Conservation (phyloP, 2,329 filamentous ascomycete species). For the Pyrenophora tritici-repentis region DNA sequence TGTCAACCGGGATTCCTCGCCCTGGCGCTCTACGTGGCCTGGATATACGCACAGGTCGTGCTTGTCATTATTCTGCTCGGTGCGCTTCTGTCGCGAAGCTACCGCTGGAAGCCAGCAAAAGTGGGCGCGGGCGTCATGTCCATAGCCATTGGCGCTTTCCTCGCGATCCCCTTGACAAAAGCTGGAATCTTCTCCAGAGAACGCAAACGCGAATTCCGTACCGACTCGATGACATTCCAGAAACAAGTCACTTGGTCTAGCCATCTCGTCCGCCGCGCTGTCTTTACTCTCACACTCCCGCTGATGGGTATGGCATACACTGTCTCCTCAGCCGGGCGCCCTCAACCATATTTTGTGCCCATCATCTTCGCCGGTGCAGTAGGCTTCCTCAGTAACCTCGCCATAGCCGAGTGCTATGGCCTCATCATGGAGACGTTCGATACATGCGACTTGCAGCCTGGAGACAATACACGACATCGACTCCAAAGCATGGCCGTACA, state of each 20-base stretch:
- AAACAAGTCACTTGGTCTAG: slow-evolving; percentile 71
- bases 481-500: slow-evolving; percentile 52
- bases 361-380: slow-evolving; percentile 68
- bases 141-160: slow-evolving; percentile 69
- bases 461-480: slow-evolving; percentile 62
- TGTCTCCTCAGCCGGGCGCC: slow-evolving; percentile 66
- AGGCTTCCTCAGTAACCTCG: slow-evolving; percentile 73
- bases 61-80: slow-evolving; percentile 73
- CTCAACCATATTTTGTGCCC: slow-evolving; percentile 63
- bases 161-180: slow-evolving; percentile 75
- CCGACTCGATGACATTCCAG: slow-evolving; percentile 70
- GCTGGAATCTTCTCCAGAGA: slow-evolving; percentile 71
- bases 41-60: slow-evolving; percentile 79
- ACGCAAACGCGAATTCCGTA: slow-evolving; percentile 62
- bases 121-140: slow-evolving; percentile 70
- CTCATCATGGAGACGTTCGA: slow-evolving; percentile 82
- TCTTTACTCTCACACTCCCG: slow-evolving; percentile 71
- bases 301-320: slow-evolving; percentile 71
- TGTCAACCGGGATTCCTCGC: slow-evolving; percentile 75
- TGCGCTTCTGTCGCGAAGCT: slow-evolving; percentile 71
- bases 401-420: slow-evolving; percentile 75
- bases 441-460: slow-evolving; percentile 76
- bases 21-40: slow-evolving; percentile 72
- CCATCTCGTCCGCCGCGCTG: slow-evolving; percentile 68
- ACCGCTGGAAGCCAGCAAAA: slow-evolving; percentile 65